Evolutionary conservation across 75 land plant species (phyloP).

Genomic region (Selaginella tamariscina): DNA sequence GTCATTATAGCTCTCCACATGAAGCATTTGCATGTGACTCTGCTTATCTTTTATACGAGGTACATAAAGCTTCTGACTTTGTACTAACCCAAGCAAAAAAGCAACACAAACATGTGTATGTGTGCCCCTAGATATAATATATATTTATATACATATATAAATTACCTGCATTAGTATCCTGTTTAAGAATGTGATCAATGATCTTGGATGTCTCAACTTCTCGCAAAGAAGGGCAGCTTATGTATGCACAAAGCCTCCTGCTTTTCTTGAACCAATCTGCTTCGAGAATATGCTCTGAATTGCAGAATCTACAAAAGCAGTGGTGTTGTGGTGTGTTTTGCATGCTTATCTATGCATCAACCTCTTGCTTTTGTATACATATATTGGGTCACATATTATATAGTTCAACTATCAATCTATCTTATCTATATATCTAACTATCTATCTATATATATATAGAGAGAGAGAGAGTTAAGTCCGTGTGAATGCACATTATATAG

Average conservation of each 20-base stretch:
- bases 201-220: conserved; percentile 76
- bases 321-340: too few relatives aligned
- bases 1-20: conserved; percentile 48
- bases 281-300: conserved; percentile 51
- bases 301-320: conserved; percentile 42
- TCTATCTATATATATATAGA: too few relatives aligned
- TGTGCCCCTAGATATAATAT: not conserved
- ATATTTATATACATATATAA: not conserved
- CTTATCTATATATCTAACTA: too few relatives aligned
- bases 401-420: too few relatives aligned
- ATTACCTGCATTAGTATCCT: conserved; percentile 27
- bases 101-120: not conserved
- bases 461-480: too few relatives aligned
- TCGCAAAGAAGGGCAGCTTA: conserved; percentile 58
- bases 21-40: conserved; percentile 74
- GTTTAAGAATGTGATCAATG: conserved; percentile 39
- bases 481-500: too few relatives aligned
- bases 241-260: conserved; percentile 63
- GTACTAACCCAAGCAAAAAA: not conserved
- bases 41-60: conserved; percentile 89
- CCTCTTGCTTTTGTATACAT: too few relatives aligned
- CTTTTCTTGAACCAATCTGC: conserved; percentile 71
- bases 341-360: too few relatives aligned
- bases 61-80: conserved; percentile 51
- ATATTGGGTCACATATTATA: too few relatives aligned